Evolutionary conservation across 2,329 filamentous ascomycete genomes (phyloP).

Genomic region (Parascedosporium putredinis): DNA sequence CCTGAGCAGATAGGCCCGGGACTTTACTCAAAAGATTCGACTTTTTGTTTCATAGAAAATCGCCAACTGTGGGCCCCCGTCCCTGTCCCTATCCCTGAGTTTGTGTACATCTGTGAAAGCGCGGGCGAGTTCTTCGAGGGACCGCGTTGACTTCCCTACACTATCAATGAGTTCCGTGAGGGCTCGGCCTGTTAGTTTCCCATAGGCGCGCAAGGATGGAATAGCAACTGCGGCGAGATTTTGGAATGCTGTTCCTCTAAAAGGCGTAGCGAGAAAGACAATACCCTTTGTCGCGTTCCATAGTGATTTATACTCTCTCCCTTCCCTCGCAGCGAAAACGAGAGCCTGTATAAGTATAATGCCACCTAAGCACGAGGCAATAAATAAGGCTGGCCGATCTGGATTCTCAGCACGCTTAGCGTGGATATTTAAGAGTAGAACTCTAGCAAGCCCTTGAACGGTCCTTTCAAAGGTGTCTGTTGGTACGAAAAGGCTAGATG

Average conservation of each 20-base stretch:
- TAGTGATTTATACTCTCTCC: conserved; percentile 7
- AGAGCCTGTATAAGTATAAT: conserved; percentile 21
- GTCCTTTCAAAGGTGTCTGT: conserved; percentile 12
- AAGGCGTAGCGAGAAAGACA: conserved; percentile 20
- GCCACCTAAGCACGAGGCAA: conserved; percentile 23
- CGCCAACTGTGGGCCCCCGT: conserved; percentile 10
- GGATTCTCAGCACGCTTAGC: background rate
- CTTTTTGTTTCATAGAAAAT: conserved; percentile 16
- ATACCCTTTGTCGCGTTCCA: conserved; percentile 14
- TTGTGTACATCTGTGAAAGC: conserved; percentile 14
- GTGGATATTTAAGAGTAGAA: conserved; percentile 14
- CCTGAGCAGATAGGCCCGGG: conserved; percentile 10
- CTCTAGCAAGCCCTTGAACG: conserved; percentile 14
- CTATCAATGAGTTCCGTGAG: conserved; percentile 13
- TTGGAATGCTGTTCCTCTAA: conserved; percentile 17
- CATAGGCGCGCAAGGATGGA: conserved; percentile 10
- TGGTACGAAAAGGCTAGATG: conserved; percentile 15
- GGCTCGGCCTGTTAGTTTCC: conserved; percentile 9
- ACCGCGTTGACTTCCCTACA: conserved; percentile 11
- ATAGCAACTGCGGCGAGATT: conserved; percentile 15
- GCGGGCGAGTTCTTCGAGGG: conserved; percentile 13
- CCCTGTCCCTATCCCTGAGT: conserved; percentile 6
- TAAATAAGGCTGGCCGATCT: conserved; percentile 19
- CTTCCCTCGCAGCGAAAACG: conserved; percentile 4
- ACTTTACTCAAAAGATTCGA: conserved; percentile 13